Evolutionary conservation across 352 stramenopile species (phyloP).

Genomic region (Phytopythium mirpurense): DNA sequence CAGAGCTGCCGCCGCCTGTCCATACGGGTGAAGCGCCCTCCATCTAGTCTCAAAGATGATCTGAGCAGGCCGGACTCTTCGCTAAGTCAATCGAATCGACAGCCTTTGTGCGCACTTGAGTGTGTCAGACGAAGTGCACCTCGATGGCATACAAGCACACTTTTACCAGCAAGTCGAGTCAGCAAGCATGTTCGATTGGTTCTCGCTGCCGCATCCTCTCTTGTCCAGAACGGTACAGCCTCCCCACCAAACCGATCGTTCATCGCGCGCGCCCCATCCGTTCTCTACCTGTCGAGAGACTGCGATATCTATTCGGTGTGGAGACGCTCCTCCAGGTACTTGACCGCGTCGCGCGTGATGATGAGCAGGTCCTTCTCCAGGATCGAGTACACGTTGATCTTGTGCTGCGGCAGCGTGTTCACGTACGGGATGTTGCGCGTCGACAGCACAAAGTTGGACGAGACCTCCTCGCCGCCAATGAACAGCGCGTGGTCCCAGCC

Average conservation of each 20-base stretch:
- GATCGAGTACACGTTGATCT: slow-evolving; percentile 90
- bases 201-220: background rate
- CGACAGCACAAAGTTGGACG: slow-evolving; percentile 71
- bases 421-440: slow-evolving; percentile 85
- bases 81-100: background rate
- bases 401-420: slow-evolving; percentile 77
- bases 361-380: slow-evolving; percentile 86
- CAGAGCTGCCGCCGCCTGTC: slow-evolving; percentile 32
- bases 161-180: background rate
- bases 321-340: slow-evolving; percentile 85
- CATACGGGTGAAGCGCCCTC: slow-evolving; percentile 44
- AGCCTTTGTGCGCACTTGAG: background rate
- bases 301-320: slow-evolving; percentile 58
- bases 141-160: background rate
- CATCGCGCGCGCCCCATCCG: background rate
- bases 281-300: background rate
- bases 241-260: background rate
- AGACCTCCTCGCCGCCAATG: slow-evolving; percentile 67
- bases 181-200: slow-evolving; percentile 1
- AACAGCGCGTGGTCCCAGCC: slow-evolving; percentile 87
- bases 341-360: slow-evolving; percentile 80
- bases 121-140: background rate
- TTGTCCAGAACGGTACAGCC: background rate
- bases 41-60: slow-evolving; percentile 21
- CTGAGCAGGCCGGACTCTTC: background rate